phyloP scores from a whole-genome alignment of 176 grass and related monocot species.

The Paspalum notatum region DNA sequence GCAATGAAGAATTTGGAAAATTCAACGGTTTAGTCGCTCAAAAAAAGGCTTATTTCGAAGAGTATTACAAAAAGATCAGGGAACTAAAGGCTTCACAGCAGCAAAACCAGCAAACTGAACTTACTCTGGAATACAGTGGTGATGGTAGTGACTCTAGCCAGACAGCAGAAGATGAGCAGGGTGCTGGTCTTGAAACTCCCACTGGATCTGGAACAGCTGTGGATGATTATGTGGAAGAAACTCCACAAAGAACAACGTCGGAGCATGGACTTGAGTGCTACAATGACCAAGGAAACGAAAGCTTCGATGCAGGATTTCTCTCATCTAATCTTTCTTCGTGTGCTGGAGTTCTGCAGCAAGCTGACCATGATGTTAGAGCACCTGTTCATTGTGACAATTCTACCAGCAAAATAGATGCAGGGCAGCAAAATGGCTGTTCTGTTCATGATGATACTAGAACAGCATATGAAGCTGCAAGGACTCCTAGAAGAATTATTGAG shows the following conservation, averaged over 20 bases:
- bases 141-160: constrained; percentile 93
- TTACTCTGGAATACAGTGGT: constrained; percentile 84
- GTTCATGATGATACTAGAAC: constrained; percentile 30
- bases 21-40: constrained; percentile 97
- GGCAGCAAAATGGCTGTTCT: constrained; percentile 20
- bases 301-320: constrained; percentile 30
- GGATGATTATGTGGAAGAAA: constrained; percentile 49
- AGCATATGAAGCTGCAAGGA: constrained; percentile 25
- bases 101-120: constrained; percentile 85
- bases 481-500: constrained; percentile 36
- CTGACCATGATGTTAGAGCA: constrained; percentile 36
- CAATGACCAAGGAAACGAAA: constrained; percentile 33
- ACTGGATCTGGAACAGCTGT: constrained; percentile 44
- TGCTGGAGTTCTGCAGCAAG: constrained; percentile 41
- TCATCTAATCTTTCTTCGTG: constrained; percentile 40
- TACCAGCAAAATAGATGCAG: constrained; percentile 14
- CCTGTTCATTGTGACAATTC: constrained; percentile 24
- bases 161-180: constrained; percentile 59
- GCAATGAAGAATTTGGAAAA: constrained; percentile 93
- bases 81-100: constrained; percentile 82
- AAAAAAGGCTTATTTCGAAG: constrained; percentile 98
- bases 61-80: constrained; percentile 90
- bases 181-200: constrained; percentile 52
- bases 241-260: constrained; percentile 22
- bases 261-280: constrained; percentile 47